Base-by-base conservation (phyloP, 1,284 basidiomycete genomes). In the Leccinum laetum region DNA sequence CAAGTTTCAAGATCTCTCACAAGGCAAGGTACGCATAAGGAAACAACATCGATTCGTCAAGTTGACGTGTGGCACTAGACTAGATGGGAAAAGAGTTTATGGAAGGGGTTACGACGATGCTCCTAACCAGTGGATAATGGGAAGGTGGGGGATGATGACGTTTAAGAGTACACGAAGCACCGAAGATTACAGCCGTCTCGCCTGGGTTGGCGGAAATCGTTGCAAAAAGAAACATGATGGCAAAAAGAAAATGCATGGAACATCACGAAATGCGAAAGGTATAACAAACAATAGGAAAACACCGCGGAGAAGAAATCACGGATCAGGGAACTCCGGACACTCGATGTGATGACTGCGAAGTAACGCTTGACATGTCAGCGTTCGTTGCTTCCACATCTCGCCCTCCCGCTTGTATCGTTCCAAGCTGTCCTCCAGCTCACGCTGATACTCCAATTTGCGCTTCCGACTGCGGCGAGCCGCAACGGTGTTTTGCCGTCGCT, bases 401-500 rank as follows among this genome's bases (percentile, higher is more conserved):
- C 80, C 78, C 72, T 88, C 83, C 68, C 74, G 73, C 70, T 79
- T 80, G 73, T 85, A 75, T 49, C 71, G 76, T 55, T 85, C 84
- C 37, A 88, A 72, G 44, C 72, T 75, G 10, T 80, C 75, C 81
- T 92, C 87, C 61, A 94, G 77, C 70, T 83, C 80, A 66, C 84
- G 82, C 72, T 90, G 84, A 69, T 92, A 84, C 80, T 91, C 86
- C 29, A 92, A 79, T 83, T 94, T 94, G 53, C 93, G 83, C 83
- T 88, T 87, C 7, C 92, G 82, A 69, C 85, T 88, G 63, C 90
- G 84, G 8, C 92, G 83, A 49, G 92, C 92, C 0, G 92, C 93
- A 13, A 94, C 76, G 1, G 92, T 94, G 76, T 94, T 94, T 75
- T 91, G 88, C 3, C 89, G 82, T 55, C 92, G 84, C 83, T 94